Evolutionary conservation across 2,329 filamentous ascomycete species (phyloP).

Genomic region (Fusarium miscanthi): DNA sequence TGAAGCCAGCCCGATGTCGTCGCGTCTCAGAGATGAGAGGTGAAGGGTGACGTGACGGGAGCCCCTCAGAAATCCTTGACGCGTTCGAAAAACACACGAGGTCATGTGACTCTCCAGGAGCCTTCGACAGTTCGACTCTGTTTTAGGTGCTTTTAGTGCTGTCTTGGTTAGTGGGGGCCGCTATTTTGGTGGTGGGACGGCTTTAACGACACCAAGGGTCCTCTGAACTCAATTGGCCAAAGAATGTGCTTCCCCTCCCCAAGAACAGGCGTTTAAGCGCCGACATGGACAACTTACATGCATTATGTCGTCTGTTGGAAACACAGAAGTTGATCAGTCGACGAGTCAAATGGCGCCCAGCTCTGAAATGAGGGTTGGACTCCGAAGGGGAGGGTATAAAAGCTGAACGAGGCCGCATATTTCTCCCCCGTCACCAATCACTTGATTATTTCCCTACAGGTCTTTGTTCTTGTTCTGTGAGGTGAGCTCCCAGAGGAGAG

Average conservation of each 20-base stretch:
- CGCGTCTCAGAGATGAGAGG: slow-evolving; percentile 31
- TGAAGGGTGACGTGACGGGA: slow-evolving; percentile 35
- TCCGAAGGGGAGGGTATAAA: slow-evolving; percentile 39
- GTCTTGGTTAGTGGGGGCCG: slow-evolving; percentile 36
- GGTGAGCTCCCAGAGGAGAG: background rate
- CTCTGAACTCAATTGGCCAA: slow-evolving; percentile 37
- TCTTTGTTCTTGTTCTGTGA: background rate
- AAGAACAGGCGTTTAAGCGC: slow-evolving; percentile 47
- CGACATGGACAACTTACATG: slow-evolving; percentile 44
- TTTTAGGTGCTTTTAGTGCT: slow-evolving; percentile 1
- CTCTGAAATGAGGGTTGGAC: slow-evolving; percentile 1
- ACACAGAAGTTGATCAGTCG: slow-evolving; percentile 37
- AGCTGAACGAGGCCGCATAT: slow-evolving; percentile 36
- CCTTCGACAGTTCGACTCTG: background rate
- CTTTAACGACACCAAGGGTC: slow-evolving; percentile 43
- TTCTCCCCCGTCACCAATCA: slow-evolving; percentile 18
- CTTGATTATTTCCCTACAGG: background rate
- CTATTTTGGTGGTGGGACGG: slow-evolving; percentile 42
- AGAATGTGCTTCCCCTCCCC: slow-evolving; percentile 39
- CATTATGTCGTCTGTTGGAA: slow-evolving; percentile 42
- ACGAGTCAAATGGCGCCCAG: slow-evolving; percentile 39
- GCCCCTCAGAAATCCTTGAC: slow-evolving; percentile 17
- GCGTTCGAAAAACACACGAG: slow-evolving; percentile 38
- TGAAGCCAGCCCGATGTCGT: slow-evolving; percentile 25
- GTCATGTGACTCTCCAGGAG: slow-evolving; percentile 32